Base-by-base conservation (phyloP, 805 yeast genomes). In the Naumovozyma castellii region DNA sequence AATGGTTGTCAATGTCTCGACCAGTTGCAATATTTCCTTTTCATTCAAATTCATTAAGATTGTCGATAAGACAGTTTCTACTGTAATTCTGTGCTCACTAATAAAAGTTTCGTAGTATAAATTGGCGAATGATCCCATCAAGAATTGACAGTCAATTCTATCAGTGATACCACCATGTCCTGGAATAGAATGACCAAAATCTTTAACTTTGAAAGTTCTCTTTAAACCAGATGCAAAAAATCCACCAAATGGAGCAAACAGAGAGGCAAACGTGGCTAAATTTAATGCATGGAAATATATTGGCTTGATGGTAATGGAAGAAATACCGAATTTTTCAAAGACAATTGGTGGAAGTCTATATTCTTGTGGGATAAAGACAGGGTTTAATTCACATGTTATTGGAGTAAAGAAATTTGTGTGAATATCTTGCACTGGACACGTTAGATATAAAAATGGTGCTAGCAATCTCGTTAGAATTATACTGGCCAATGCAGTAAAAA, bases 91-190 rank as follows among this genome's bases (percentile, higher is more conserved):
- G 47, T 76, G 75, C 33, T 76, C 74, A 29, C 90, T 78, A 49
- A 92, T 75, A 60, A 92, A 92, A 2, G 96, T 85, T 62, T 90
- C 96, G 63, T 80, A 88, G 66, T 92, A 92, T 49, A 92, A 69
- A 57, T 87, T 88, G 27, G 92, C 75, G 59, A 92, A 92, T 31
- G 94, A 84, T 10, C 98, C 98, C 97, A 92, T 92, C 51, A 92
- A 69, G 59, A 90, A 92, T 66, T 92, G 97, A 65, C 98, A 92
- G 65, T 92, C 98, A 69, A 92, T 80, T 66, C 98, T 76, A 61
- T 92, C 98, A 18, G 97, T 88, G 49, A 92, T 80, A 50, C 98
- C 98, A 47, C 98, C 98, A 59, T 92, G 98, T 25, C 98, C 98
- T 13, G 98, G 98, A 50, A 92, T 92, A 8, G 97, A 90, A 57